phyloP scores from a whole-genome alignment of 208 protist species.

The Leishmania tarentolae region DNA sequence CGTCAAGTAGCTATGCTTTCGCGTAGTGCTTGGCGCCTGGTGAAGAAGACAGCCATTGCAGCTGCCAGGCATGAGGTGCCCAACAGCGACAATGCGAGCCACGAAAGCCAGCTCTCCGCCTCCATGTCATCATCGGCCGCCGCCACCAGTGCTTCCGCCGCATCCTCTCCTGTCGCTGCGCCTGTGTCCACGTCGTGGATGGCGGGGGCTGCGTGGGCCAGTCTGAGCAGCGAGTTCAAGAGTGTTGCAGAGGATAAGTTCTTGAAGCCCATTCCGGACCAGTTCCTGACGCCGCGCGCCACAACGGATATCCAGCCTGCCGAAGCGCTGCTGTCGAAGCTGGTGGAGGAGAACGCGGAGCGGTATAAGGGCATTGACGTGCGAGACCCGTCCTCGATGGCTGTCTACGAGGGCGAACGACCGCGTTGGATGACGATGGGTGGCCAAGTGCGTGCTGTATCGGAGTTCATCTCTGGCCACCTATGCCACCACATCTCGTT shows the following conservation, averaged over 20 bases:
- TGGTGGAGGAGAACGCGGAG: constrained; percentile 73
- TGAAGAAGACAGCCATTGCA: constrained; percentile 8
- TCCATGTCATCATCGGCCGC: constrained; percentile 1
- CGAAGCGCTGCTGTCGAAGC: constrained; percentile 59
- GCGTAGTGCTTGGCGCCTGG: constrained; percentile 14
- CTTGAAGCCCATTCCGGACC: constrained; percentile 54
- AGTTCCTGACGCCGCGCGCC: constrained; percentile 78
- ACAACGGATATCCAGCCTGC: constrained; percentile 74
- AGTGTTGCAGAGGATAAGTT: constrained; percentile 78
- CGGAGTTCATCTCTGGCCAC: constrained; percentile 90
- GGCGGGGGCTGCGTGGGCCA: constrained; percentile 82
- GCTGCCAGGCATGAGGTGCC: neutral
- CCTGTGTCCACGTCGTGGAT: constrained; percentile 60
- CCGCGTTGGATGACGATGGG: constrained; percentile 85
- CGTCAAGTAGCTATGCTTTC: constrained; percentile 8
- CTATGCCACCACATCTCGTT: constrained; percentile 88
- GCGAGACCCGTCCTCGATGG: constrained; percentile 79
- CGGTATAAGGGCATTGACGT: constrained; percentile 85
- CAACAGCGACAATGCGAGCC: neutral
- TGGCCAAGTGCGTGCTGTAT: constrained; percentile 80
- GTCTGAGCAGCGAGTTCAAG: constrained; percentile 81
- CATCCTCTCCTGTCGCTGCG: neutral
- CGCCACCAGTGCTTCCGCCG: neutral
- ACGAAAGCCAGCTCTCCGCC: neutral
- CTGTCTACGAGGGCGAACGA: constrained; percentile 80